Conservation (phyloP, 306 rosid genomes). For the Oemleria cerasiformis region DNA sequence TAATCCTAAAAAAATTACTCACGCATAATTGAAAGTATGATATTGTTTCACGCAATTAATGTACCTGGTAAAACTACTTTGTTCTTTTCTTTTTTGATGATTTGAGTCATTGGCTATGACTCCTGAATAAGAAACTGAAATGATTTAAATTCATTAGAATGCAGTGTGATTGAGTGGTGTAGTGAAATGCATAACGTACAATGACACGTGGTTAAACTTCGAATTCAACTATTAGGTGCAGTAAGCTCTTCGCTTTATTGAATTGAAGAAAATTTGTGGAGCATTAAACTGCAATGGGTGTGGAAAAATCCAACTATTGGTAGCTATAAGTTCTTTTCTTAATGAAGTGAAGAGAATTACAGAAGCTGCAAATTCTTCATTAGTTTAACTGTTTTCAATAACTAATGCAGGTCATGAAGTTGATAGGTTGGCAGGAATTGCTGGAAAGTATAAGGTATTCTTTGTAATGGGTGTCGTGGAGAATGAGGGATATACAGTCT, state of each 20-base stretch:
- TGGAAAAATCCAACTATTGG: no score
- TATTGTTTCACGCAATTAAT: slow-evolving; percentile 74
- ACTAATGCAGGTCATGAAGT: slow-evolving; percentile 76
- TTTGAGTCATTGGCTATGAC: not conserved
- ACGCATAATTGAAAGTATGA: slow-evolving; percentile 81
- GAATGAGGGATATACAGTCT: slow-evolving; percentile 90
- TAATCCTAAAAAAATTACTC: no score
- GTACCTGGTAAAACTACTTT: slow-evolving; percentile 60
- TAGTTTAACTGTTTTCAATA: slow-evolving; percentile 8
- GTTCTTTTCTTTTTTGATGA: not conserved
- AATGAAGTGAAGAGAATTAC: no score
- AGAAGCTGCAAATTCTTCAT: no score
- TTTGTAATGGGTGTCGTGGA: slow-evolving; percentile 92
- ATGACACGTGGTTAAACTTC: no score
- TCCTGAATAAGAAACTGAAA: not conserved
- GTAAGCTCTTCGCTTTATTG: not conserved
- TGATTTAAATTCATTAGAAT: no score
- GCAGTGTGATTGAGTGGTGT: no score
- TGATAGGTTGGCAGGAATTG: slow-evolving; percentile 87
- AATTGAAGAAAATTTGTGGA: not conserved
- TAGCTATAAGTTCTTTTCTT: no score
- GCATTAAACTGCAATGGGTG: no score
- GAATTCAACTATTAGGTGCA: not conserved
- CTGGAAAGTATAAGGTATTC: slow-evolving; percentile 76
- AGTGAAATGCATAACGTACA: no score